phyloP scores from a whole-genome alignment of 805 yeast genomes.

The Wickerhamiella australiensis region DNA sequence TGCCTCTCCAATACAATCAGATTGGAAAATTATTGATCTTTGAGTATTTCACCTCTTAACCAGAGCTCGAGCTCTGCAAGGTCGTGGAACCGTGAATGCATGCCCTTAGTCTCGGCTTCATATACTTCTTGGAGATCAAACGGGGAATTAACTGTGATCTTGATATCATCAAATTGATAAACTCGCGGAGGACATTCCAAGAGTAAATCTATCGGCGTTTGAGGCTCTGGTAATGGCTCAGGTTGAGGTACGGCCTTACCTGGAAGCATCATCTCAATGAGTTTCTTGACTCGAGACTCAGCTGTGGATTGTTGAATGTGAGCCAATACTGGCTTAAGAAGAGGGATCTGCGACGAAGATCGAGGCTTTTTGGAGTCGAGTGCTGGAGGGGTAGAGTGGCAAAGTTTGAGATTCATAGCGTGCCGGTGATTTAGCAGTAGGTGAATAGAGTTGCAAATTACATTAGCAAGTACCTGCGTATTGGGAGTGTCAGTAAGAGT shows the following conservation, averaged over 20 bases:
- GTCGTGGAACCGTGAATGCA: slow-evolving; percentile 25
- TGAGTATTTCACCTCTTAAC: slow-evolving; percentile 17
- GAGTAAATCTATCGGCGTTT: background rate
- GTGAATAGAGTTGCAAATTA: slow-evolving; percentile 42
- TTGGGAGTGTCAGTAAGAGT: slow-evolving; percentile 28
- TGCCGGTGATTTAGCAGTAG: slow-evolving; percentile 52
- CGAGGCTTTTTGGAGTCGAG: slow-evolving; percentile 14
- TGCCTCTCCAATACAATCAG: background rate
- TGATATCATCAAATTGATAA: slow-evolving; percentile 4
- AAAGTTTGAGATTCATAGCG: slow-evolving; percentile 33
- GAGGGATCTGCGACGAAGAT: slow-evolving; percentile 2
- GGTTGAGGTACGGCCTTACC: background rate
- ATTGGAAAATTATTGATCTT: background rate
- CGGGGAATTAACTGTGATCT: slow-evolving; percentile 20
- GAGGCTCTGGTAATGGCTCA: background rate
- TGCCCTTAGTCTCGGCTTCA: slow-evolving; percentile 8
- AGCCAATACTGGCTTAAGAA: slow-evolving; percentile 27
- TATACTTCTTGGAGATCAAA: slow-evolving; percentile 15
- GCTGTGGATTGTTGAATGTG: slow-evolving; percentile 23
- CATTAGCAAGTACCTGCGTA: slow-evolving; percentile 35
- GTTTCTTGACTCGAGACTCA: slow-evolving; percentile 15
- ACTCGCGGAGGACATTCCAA: slow-evolving; percentile 1
- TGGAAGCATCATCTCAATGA: slow-evolving; percentile 19
- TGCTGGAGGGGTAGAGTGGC: slow-evolving; percentile 25
- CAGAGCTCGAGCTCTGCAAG: slow-evolving; percentile 29